Evolutionary conservation across 2,329 filamentous ascomycete species (phyloP), one percentile per base, ranked within the genome.

Genomic region (Aschersonia sp.): DNA sequence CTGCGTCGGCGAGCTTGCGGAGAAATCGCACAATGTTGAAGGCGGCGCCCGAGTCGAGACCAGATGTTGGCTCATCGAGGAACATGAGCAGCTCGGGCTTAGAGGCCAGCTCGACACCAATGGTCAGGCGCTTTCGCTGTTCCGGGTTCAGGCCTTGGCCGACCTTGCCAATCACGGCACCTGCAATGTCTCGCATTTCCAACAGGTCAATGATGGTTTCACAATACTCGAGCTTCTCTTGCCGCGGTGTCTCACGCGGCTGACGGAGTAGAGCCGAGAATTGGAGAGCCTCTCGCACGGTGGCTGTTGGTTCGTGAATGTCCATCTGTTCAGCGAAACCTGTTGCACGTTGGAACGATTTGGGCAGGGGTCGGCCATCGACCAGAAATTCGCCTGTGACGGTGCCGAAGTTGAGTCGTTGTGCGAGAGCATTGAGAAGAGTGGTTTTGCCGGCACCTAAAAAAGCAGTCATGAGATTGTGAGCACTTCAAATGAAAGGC

Each of bases 321-420:
- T 85, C 81, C 63, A 78, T 76, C 54, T 85, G 81, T 56, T 85
- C 67, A 1, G 66, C 67, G 48, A 70, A 91, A 30, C 85, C 86
- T 0, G 84, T 89, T 56, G 85, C 85, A 44, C 86, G 77, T 60
- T 89, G 85, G 69, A 91, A 91, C 0, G 82, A 85, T 42, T 74
- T 77, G 47, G 87, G 84, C 10, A 84, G 76, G 44, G 78, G 78
- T 29, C 74, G 74, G 2, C 85, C 85, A 54, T 89, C 84, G 5
- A 89, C 82, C n/a, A 88, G 67, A 69, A 91, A 87, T 46, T 88
- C 80, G 45, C 87, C 87, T 1, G 74, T 76, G 9, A 91, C 77
- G 28, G 84, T 80, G 57, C 87, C 87, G 70, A 86, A 84, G 1
- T 77, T 88, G 40, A 84, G 78, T 56, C 86, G 82, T 45, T 81